Evolutionary conservation across 257 asterid genomes (phyloP), one percentile per base, ranked within the genome.

Genomic region (Striga asiatica): DNA sequence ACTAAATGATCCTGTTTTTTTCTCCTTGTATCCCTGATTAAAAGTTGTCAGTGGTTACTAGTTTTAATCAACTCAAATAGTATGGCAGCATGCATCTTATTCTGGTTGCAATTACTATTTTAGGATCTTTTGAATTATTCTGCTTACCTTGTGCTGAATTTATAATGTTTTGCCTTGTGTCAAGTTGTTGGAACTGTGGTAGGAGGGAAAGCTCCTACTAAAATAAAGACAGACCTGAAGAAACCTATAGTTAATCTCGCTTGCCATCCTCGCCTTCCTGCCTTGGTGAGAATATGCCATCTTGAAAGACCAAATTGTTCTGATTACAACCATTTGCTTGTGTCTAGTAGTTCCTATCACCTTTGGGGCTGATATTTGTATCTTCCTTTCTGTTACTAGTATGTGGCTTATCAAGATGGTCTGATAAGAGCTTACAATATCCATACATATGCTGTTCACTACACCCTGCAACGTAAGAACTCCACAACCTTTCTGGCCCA

Each of bases 201-300:
- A 65, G 99, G 99, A 5, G 99, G 99, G 62, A 92, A 80, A 70
- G 88, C 88, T n/a, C 97, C 99, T 19, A 88, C 97, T 35, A 92
- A 92, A 71, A 92, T 92, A 79, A 92, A 92, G 80, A 81, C 99
- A 6, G 99, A 92, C 84, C 75, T 92, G 73, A 92, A 92, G 95
- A 92, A 92, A 74, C 99, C 99, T 65, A 60, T 88, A 17, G 99
- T 88, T 62, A 88, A 92, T 74, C 93, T 92, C 62, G 95, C 97
- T 66, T 92, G 99, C 74, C 99, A 92, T 75, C 99, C 99, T 63
- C 99, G 99, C 58, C 95, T 88, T 52, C 99, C 97, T 51, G 95
- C 75, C 68, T 61, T 92, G 91, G 97, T 92, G 76, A 82, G 70
- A 13, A 23, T 51, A 70, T 58, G 69, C 42, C 45, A 61, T 60